These are phyloP conservation scores for Trichoderma sp. DNA, from an alignment of 2,329 filamentous ascomycete species.

Conservation along the genomic window DNA sequence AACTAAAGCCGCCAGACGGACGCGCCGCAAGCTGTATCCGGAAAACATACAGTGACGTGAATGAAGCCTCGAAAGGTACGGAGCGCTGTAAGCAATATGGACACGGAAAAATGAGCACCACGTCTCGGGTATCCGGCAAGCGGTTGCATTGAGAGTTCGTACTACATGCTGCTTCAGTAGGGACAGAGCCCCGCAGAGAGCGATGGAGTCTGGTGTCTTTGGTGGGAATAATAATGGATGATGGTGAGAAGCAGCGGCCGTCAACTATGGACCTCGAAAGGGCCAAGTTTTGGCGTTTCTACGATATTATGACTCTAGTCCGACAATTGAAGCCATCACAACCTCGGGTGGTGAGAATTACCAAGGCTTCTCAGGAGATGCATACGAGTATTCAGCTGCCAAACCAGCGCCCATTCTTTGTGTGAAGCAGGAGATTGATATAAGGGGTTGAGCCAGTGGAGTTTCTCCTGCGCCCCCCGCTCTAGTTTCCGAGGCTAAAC, in stretches of 20 bases:
- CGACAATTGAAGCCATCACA: not conserved
- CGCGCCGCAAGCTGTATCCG: not conserved
- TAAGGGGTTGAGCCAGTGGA: constrained; percentile 8
- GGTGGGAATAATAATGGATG: not conserved
- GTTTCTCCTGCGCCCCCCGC: constrained; percentile 6
- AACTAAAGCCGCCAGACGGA: not conserved
- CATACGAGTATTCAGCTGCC: not conserved
- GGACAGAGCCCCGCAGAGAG: not conserved
- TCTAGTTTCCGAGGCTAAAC: not conserved
- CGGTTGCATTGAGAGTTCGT: not conserved
- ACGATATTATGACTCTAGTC: not conserved
- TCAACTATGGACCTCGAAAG: not conserved
- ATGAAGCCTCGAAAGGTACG: not conserved
- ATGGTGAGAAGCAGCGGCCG: not conserved
- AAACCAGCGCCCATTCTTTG: not conserved
- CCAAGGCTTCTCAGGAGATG: not conserved
- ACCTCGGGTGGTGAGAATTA: not conserved
- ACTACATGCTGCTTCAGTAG: not conserved
- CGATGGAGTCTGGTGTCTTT: not conserved
- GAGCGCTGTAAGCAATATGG: constrained; percentile 2
- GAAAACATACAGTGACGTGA: not conserved
- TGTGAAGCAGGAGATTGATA: not conserved
- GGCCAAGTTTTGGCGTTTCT: not conserved
- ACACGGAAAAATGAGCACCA: not conserved
- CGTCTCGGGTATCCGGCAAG: constrained; percentile 8